A percentile compares a stretch with the other conserved stretches of the same genome.
Conservation (phyloP, 495 filamentous ascomycete genomes). For the Xylaria flabelliformis region DNA sequence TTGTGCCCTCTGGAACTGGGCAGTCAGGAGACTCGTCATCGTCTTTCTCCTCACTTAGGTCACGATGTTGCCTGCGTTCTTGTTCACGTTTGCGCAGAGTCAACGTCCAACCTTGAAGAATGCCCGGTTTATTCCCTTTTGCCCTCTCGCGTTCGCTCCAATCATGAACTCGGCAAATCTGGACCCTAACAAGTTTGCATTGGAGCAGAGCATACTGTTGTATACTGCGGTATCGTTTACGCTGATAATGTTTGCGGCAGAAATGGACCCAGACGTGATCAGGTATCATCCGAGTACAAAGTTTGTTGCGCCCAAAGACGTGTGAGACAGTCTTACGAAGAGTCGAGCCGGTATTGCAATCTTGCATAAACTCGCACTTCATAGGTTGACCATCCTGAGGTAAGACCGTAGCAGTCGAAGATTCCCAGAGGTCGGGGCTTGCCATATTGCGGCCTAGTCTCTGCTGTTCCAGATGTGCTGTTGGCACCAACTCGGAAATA, state of each 20-base stretch:
- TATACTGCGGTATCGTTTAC: constrained; percentile 67
- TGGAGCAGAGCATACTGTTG: constrained; percentile 66
- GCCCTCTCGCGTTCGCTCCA: constrained; percentile 55
- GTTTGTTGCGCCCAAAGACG: constrained; percentile 89
- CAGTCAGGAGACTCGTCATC: constrained; percentile 37
- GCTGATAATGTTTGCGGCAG: constrained; percentile 89
- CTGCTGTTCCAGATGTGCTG: constrained; percentile 16
- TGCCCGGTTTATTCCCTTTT: constrained; percentile 44
- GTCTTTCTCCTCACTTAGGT: constrained; percentile 35
- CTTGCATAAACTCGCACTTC: constrained; percentile 41
- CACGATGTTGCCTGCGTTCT: constrained; percentile 41
- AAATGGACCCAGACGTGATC: constrained; percentile 68
- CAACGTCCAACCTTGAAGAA: constrained; percentile 58
- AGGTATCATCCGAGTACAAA: constrained; percentile 71
- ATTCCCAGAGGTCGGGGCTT: constrained; percentile 3
- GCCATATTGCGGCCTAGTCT: constrained; percentile 9
- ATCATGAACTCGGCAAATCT: constrained; percentile 62
- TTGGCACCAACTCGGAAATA: not conserved
- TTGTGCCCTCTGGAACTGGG: constrained; percentile 38
- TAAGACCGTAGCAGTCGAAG: not conserved
- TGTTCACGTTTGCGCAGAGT: constrained; percentile 62
- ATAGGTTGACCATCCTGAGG: not conserved
- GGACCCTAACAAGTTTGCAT: constrained; percentile 62
- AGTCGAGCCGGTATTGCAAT: constrained; percentile 59
- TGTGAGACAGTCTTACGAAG: constrained; percentile 81